Evolutionary conservation across 1,284 basidiomycete species (phyloP).

Genomic region (Fomitiporia mediterranea): DNA sequence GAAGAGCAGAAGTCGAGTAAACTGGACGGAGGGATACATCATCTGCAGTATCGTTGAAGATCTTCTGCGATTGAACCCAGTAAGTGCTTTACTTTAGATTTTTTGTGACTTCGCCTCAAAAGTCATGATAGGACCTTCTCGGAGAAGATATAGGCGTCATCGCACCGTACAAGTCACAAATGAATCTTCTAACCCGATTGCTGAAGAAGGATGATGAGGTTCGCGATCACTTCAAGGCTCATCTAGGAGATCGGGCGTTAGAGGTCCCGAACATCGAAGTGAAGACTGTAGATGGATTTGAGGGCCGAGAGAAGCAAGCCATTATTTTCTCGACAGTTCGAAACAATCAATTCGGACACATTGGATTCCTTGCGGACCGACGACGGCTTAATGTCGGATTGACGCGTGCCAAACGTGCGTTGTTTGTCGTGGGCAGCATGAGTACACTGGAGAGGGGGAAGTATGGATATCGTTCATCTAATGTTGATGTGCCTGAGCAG

Average conservation of each 20-base stretch:
- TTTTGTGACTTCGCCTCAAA: constrained; percentile 1
- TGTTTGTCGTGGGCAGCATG: constrained; percentile 79
- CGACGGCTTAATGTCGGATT: constrained; percentile 85
- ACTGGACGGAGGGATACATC: constrained; percentile 70
- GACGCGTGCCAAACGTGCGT: constrained; percentile 77
- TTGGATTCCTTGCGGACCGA: constrained; percentile 89
- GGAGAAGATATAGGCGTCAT: constrained; percentile 84
- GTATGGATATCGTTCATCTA: constrained; percentile 24
- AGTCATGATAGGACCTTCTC: constrained; percentile 43
- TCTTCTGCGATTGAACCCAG: constrained; percentile 67
- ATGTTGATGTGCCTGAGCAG: constrained; percentile 15
- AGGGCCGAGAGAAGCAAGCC: constrained; percentile 89
- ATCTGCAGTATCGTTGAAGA: constrained; percentile 79
- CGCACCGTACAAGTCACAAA: constrained; percentile 82
- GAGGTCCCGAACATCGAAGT: constrained; percentile 70
- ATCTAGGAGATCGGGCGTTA: constrained; percentile 63
- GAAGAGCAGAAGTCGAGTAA: constrained; percentile 67
- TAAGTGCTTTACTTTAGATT: constrained; percentile 29
- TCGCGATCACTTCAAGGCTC: constrained; percentile 46
- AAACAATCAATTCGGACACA: constrained; percentile 66
- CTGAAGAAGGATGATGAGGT: constrained; percentile 51
- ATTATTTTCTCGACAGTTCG: constrained; percentile 90
- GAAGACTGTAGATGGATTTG: constrained; percentile 90
- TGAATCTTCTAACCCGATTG: constrained; percentile 60
- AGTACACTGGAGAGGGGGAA: constrained; percentile 57